These are phyloP conservation scores for Colletotrichum filicis DNA, from an alignment of 2,329 filamentous ascomycete species.

Conservation along the genomic window DNA sequence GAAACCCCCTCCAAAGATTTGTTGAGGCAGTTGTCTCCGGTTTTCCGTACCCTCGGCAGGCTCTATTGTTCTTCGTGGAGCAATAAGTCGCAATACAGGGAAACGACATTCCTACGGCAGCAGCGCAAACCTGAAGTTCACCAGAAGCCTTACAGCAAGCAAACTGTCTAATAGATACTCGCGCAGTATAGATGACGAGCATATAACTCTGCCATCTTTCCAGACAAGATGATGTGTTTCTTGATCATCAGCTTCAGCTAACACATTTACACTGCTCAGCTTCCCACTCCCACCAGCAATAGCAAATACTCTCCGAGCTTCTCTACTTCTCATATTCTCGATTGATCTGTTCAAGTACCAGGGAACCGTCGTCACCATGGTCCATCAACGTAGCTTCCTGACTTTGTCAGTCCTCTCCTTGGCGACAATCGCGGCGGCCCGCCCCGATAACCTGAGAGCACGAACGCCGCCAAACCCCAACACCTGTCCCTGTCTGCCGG, in stretches of 20 bases:
- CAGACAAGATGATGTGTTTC: background rate
- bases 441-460: conserved; percentile 26
- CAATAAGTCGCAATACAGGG: conserved; percentile 32
- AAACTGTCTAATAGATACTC: no score
- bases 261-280: background rate
- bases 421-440: conserved; percentile 3
- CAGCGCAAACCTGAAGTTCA: background rate
- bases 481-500: conserved; percentile 27
- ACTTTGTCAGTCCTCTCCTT: conserved; percentile 15
- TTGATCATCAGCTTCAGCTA: background rate
- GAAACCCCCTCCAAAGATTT: background rate
- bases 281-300: background rate
- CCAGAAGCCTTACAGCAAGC: background rate
- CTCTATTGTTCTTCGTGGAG: conserved; percentile 1
- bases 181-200: background rate
- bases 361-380: conserved; percentile 39
- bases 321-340: background rate
- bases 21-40: background rate
- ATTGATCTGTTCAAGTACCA: background rate
- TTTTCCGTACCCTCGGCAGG: background rate
- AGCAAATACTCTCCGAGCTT: background rate
- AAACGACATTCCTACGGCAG: conserved; percentile 16
- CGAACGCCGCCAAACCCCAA: conserved; percentile 28
- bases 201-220: conserved; percentile 12
- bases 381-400: conserved; percentile 1